These are phyloP conservation scores for Cladorrhinum samala DNA, from an alignment of 495 filamentous ascomycete genomes.

Conservation along the genomic window DNA sequence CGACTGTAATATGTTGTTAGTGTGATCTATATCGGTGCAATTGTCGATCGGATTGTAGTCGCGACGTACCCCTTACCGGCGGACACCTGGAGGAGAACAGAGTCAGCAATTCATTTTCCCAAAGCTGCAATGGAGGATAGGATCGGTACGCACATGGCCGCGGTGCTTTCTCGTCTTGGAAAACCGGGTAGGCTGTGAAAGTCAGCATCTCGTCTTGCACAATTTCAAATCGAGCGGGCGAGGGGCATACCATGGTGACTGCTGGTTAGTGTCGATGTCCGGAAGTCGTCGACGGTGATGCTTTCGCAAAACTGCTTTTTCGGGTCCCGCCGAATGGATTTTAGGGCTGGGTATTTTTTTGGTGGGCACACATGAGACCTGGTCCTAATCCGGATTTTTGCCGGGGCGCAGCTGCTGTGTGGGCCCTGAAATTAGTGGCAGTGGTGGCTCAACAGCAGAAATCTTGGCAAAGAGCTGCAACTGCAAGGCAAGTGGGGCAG, in stretches of 20 bases:
- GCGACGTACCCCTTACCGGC: slow-evolving; percentile 35
- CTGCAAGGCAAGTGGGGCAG: not conserved
- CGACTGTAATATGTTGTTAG: slow-evolving; percentile 25
- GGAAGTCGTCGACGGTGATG: slow-evolving; percentile 29
- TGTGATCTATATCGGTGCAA: slow-evolving; percentile 9
- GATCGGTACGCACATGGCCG: slow-evolving; percentile 29
- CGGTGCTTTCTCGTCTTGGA: slow-evolving; percentile 37
- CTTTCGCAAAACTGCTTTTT: slow-evolving; percentile 20
- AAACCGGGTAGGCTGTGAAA: slow-evolving; percentile 30
- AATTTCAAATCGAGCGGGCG: not conserved
- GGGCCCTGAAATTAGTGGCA: not conserved
- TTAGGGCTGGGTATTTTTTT: slow-evolving; percentile 36
- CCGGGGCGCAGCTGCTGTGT: slow-evolving; percentile 5
- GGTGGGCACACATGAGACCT: slow-evolving; percentile 23
- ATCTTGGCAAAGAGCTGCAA: slow-evolving; percentile 1
- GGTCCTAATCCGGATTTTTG: slow-evolving; percentile 18
- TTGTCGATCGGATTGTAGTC: slow-evolving; percentile 19
- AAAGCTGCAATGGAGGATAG: not conserved
- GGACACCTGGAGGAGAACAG: slow-evolving; percentile 25
- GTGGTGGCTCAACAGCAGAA: not conserved
- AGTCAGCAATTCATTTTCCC: slow-evolving; percentile 20
- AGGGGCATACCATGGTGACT: slow-evolving; percentile 30
- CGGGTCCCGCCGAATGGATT: slow-evolving; percentile 19
- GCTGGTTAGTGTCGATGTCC: slow-evolving; percentile 29
- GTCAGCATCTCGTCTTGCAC: slow-evolving; percentile 19